Evolutionary conservation across 176 grass and related monocot genomes (phyloP), one percentile per base, ranked within the genome.

Genomic region (Eleusine coracana): DNA sequence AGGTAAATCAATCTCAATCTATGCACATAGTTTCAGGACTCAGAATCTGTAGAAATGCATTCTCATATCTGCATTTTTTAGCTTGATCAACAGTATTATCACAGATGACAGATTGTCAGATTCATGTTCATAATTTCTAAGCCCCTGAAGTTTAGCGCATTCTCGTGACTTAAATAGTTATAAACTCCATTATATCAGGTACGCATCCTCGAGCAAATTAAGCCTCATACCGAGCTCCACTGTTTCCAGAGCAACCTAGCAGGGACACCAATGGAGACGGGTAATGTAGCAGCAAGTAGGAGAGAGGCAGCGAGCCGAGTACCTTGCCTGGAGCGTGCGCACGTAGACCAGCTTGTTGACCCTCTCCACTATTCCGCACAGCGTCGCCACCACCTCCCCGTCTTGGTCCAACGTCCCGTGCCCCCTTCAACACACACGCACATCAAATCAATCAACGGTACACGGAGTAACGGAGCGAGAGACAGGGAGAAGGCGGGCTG

Each of bases 331-430:
- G 27, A 94, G 93, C 17, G 97, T 80, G 21, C 89, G 88, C 17
- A 99, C 91, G 37, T 96, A 99, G 65, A 99, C 91, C 70, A 99
- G 89, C 77, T 99, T 99, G 85, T 99, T 89, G 44, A 99, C 91
- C 70, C 97, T 88, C 87, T 99, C 97, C 27, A 99, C 87, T 8
- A 99, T 74, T 20, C 97, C 97, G 68, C 97, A 99, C 25, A 99
- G 60, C 10, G 96, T 92, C 25, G 93, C 96, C 74, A 96, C 91
- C 68, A 99, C 91, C 85, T 99, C 80, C 36, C 91, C 93, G 7
- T 92, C 89, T 29, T 90, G 84, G 40, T 99, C 93, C 51, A 70
- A 85, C 2, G 93, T 99, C 34, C 97, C 97, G 75, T 96, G 97
- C 60, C 97, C 97, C 82, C 97, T 96, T 74, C 85, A 40, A 7